A percentile compares a stretch with the other conserved stretches of the same genome.
Conservation (phyloP, 148 eudicot genomes). For the Selenicereus undatus region DNA sequence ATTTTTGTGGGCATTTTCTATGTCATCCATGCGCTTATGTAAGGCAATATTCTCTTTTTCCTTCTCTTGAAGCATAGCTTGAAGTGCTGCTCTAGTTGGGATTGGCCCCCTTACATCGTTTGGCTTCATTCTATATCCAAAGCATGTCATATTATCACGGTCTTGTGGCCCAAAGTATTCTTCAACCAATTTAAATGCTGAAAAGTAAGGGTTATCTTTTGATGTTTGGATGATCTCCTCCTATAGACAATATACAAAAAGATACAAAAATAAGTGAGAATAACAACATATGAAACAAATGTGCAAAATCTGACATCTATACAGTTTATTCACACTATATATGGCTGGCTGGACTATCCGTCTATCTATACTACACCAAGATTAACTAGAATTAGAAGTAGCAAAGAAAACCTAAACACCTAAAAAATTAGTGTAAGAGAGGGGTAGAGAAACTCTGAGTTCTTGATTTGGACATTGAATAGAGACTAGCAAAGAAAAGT, state of each 20-base stretch:
- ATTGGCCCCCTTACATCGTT: constrained; percentile 1
- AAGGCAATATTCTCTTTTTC: not conserved
- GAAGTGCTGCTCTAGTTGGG: not conserved
- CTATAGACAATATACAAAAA: not conserved
- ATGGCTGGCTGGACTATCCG: too few species aligned
- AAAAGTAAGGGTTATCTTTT: not conserved
- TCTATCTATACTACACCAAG: too few species aligned
- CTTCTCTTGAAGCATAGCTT: not conserved
- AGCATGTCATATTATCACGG: not conserved
- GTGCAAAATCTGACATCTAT: too few species aligned
- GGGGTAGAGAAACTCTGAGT: too few species aligned
- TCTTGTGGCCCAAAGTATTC: not conserved
- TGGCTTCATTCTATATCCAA: not conserved
- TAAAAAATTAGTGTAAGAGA: too few species aligned
- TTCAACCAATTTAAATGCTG: not conserved
- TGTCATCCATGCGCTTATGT: not conserved
- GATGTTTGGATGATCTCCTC: not conserved
- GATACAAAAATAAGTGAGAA: too few species aligned
- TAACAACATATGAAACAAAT: too few species aligned
- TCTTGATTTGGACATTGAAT: too few species aligned
- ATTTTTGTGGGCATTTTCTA: not conserved
- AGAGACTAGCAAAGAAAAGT: too few species aligned
- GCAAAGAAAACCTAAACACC: too few species aligned
- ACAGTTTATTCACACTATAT: too few species aligned
- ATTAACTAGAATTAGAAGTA: too few species aligned